Conservation (phyloP, 2,329 filamentous ascomycete species). For the Fusarium luffae region DNA sequence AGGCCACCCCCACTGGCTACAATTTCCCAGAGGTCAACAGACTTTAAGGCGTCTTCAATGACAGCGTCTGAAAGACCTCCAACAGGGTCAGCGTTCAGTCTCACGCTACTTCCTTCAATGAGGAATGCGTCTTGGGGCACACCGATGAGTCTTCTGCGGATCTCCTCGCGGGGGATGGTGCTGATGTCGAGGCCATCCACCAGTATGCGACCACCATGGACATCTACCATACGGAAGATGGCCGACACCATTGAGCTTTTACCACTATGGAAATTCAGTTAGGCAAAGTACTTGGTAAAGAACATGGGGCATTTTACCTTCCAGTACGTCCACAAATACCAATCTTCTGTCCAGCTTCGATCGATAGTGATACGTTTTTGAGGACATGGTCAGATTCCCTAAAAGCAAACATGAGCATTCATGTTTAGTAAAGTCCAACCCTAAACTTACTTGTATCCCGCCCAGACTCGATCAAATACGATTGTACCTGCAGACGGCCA, state of each 20-base stretch:
- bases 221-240: slow-evolving; percentile 59
- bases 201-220: slow-evolving; percentile 55
- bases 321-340: slow-evolving; percentile 37
- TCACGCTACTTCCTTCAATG: slow-evolving; percentile 55
- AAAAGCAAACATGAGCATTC: neutral
- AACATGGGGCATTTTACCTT: neutral
- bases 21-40: slow-evolving; percentile 58
- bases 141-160: slow-evolving; percentile 52
- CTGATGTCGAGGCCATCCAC: slow-evolving; percentile 57
- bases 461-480: slow-evolving; percentile 71
- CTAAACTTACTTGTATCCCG: slow-evolving; percentile 17
- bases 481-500: slow-evolving; percentile 88
- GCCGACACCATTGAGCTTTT: slow-evolving; percentile 56
- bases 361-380: slow-evolving; percentile 14
- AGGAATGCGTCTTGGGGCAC: slow-evolving; percentile 65
- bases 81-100: slow-evolving; percentile 60
- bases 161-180: slow-evolving; percentile 39
- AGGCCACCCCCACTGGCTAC: slow-evolving; percentile 54
- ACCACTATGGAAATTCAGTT: slow-evolving; percentile 49
- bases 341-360: slow-evolving; percentile 31
- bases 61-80: slow-evolving; percentile 51
- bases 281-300: neutral
- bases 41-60: slow-evolving; percentile 57
- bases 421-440: accelerated
- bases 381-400: slow-evolving; percentile 19